Base-by-base conservation (phyloP, 1,139 yeast species). In the Zygoascus meyerae region DNA sequence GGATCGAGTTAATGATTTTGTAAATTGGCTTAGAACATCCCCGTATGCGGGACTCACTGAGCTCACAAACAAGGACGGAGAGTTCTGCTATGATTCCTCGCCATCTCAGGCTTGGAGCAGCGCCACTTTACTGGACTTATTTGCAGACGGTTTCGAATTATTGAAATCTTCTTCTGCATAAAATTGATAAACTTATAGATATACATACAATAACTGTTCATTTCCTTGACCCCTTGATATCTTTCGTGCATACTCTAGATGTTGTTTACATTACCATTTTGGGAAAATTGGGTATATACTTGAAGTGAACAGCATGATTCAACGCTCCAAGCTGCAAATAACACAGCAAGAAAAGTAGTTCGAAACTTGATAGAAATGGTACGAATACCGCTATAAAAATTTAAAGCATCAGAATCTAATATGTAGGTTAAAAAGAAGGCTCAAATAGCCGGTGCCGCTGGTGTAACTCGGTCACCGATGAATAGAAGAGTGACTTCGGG, bases 21-120 rank as follows among this genome's bases (percentile, higher is more conserved):
- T 79, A 46, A 64, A 69, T 49, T 84, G 95, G 94, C 74, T 92
- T 15, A 66, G 69, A 42, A 73, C 74, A 16, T 84, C 90, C 55
- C 82, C 81, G 15, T 92, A 97, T 97, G 87, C 95, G 0, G 98
- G 98, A 0, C 69, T 92, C 54, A 81, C 97, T 0, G 98, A 92
- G 63, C 72, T 92, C 61, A 89, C 97, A 5, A 89, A 92, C 62
- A 86, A 85, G 65, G 82, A 84, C 59, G 97, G 97, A 3, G 80
- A 71, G 34, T 57, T 81, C 10, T 92, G 97, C 64, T 60, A 65
- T 12, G 98, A 92, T 63, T 86, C 95, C 1, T 84, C 95, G 55
- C 96, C 97, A 3, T 82, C 97, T 0, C 98, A 92, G 64, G 97
- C 97, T 0, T 92, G 98, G 98, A 85, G 95, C 61, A 70, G 89